Base-by-base conservation (phyloP, 192 early-diverging fungal species). In the Allomyces javanicus region DNA sequence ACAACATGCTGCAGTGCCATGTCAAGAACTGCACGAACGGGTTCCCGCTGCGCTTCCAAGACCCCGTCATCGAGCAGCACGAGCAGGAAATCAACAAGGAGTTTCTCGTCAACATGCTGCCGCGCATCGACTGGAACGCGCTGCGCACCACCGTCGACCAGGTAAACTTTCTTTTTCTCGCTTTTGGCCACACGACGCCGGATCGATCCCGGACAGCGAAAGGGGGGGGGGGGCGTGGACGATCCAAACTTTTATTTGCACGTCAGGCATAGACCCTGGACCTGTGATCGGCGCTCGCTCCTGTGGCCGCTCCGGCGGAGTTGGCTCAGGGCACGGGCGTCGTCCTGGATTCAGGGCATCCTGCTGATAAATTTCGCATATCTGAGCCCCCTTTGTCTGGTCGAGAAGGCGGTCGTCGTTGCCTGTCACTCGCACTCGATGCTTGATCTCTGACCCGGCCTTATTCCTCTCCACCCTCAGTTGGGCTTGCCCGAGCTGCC, bases 1-100 rank as follows among this genome's bases (percentile, higher is more conserved):
- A 98, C 81, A 98, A 98, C 76, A 90, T 98, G 91, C 84, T 98
- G 65, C 90, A 93, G 79, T 98, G 96, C 86, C 90, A 95, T 72
- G 96, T 89, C 72, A 94, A 92, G 76, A 85, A 85, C 77, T 98
- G 96, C 81, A 79, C 77, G 68, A 85, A 87, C 72, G 91, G 89
- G 78, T 98, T 89, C 69, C 96, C 96, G n/a, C 82, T 98, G 22
- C 77, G 81, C 58, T 78, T 98, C 71, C 79, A 86, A 68, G 85
- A 95, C 44, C 86, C 81, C 17, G 82, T 90, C 68, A 75, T 95
- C 21, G 91, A 96, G 73, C 75, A 85, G 66, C 74, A 83, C 65
- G 93, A 96, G 68, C 87, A 86, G n/a, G 93, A 96, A 58, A 83
- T 85, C 68, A 92, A 89, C 74, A 77, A 85, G 55, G 86, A 87